These are phyloP conservation scores for Condylostoma magnum DNA, from an alignment of 169 alveolate genomes.

Conservation along the genomic window DNA sequence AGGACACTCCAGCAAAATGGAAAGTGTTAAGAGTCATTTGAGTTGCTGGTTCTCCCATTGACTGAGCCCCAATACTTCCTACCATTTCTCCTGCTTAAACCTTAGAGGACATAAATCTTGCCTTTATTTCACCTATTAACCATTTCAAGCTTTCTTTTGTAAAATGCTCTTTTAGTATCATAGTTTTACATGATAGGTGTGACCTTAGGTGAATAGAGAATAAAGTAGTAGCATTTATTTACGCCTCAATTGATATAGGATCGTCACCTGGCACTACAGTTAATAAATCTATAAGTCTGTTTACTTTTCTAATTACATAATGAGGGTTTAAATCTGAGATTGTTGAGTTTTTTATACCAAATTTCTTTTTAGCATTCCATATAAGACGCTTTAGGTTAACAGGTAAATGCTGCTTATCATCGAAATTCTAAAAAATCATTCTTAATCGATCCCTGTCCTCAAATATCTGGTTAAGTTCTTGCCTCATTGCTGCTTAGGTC, in stretches of 20 bases:
- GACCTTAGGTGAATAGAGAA: slow-evolving; percentile 94
- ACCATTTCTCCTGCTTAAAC: slow-evolving; percentile 99
- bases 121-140: slow-evolving; percentile 97
- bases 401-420: slow-evolving; percentile 95
- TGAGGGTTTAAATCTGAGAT: slow-evolving; percentile 62
- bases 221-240: slow-evolving; percentile 89
- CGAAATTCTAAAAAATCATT: slow-evolving; percentile 91
- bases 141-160: slow-evolving; percentile 93
- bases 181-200: slow-evolving; percentile 89
- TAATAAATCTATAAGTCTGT: slow-evolving; percentile 45
- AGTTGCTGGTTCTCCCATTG: slow-evolving; percentile 99
- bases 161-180: slow-evolving; percentile 93
- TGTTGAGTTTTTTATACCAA: slow-evolving; percentile 50
- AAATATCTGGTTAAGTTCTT: slow-evolving; percentile 68
- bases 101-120: slow-evolving; percentile 91
- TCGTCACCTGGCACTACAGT: slow-evolving; percentile 49
- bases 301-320: slow-evolving; percentile 45
- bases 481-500: slow-evolving; percentile 42
- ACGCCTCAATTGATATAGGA: slow-evolving; percentile 86
- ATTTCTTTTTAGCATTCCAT: slow-evolving; percentile 90
- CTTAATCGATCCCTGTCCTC: slow-evolving; percentile 73
- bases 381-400: slow-evolving; percentile 92
- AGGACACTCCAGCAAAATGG: slow-evolving; percentile 99
- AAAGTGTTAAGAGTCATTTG: slow-evolving; percentile 99
- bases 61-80: slow-evolving; percentile 99